Evolutionary conservation across 2,329 filamentous ascomycete genomes (phyloP).

Genomic region (Colletotrichum karsti): DNA sequence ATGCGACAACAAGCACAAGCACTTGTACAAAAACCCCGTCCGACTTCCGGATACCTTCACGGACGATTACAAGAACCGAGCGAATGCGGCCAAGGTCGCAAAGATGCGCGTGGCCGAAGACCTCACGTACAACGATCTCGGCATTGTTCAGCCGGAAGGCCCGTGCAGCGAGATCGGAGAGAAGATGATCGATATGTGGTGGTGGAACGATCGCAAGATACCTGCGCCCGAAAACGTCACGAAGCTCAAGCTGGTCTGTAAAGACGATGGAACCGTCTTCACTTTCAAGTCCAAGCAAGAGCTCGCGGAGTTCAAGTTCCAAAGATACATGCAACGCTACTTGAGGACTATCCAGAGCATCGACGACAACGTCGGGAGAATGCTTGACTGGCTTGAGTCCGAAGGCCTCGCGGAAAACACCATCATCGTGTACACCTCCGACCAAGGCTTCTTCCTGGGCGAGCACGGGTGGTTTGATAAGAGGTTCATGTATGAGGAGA

Average conservation of each 20-base stretch:
- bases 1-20: conserved; percentile 55
- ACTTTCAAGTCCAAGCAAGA: conserved; percentile 50
- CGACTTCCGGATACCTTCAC: conserved; percentile 58
- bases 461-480: conserved; percentile 68
- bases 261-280: conserved; percentile 54
- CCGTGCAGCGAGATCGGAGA: conserved; percentile 32
- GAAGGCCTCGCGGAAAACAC: conserved; percentile 53
- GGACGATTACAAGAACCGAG: conserved; percentile 63
- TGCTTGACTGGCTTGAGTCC: conserved; percentile 55
- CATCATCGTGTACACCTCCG: conserved; percentile 60
- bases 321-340: conserved; percentile 65
- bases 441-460: conserved; percentile 64
- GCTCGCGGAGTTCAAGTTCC: conserved; percentile 62
- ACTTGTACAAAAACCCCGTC: conserved; percentile 55
- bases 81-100: conserved; percentile 55
- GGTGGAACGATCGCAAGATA: conserved; percentile 43
- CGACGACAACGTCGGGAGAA: conserved; percentile 59
- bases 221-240: conserved; percentile 28
- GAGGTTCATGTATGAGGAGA: conserved; percentile 66
- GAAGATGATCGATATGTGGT: conserved; percentile 30
- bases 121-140: conserved; percentile 59
- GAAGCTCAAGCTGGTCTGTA: conserved; percentile 47
- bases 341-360: conserved; percentile 60
- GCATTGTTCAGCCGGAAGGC: conserved; percentile 56
- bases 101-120: conserved; percentile 62